Conservation (phyloP, 441 rosid species). For the Lepidium campestre region DNA sequence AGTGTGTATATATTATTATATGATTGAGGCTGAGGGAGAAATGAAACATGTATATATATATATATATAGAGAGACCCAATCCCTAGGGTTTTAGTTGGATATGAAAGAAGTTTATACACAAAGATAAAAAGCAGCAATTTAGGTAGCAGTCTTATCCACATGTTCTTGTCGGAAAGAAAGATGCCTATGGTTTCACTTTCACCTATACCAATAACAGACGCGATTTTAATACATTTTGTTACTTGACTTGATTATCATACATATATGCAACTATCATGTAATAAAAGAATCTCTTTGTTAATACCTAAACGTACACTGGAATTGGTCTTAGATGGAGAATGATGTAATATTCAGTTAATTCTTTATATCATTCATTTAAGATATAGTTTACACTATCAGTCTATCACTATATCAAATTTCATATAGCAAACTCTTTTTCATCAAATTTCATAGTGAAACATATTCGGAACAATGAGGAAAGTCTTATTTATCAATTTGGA, state of each 20-base stretch:
- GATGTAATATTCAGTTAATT: no score
- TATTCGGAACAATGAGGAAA: neutral
- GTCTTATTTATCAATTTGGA: neutral
- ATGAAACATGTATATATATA: neutral
- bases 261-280: no score
- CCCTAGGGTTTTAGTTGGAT: constrained; percentile 19
- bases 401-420: neutral
- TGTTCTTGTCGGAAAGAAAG: neutral
- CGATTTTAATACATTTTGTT: no score
- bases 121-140: constrained; percentile 1
- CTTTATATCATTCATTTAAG: neutral
- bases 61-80: neutral
- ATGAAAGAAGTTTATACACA: neutral
- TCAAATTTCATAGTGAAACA: neutral
- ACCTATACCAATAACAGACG: neutral
- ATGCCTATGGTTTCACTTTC: neutral
- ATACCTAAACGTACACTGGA: no score
- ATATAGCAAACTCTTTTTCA: neutral
- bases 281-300: no score
- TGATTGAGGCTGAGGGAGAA: constrained; percentile 2
- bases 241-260: no score
- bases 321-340: no score
- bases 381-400: neutral
- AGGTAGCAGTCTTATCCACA: neutral
- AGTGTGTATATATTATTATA: neutral